A percentile compares a stretch with the other conserved stretches of the same genome.
Conservation (phyloP, 140 eudicot species). For the Flaveria floridana region DNA sequence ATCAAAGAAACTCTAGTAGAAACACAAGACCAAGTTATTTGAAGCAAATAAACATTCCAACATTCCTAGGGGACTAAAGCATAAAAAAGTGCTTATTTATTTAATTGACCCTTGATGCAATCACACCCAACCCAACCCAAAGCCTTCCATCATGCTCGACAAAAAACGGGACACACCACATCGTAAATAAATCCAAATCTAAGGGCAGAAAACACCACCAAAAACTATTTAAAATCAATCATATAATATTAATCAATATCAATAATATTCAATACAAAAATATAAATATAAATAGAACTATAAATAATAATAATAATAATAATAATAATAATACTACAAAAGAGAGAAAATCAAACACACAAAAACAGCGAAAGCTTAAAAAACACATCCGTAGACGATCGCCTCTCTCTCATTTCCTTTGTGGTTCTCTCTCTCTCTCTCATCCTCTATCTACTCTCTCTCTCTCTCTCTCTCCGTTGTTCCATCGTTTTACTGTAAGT, state of each 20-base stretch:
- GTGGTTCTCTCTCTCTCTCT: conserved; percentile 44
- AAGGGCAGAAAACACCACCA: conserved; percentile 29
- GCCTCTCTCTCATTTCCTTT: conserved; percentile 28
- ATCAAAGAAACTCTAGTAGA: too few species aligned
- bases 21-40: too few species aligned
- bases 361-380: conserved; percentile 39
- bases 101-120: conserved; percentile 3
- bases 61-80: background rate
- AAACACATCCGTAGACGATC: conserved; percentile 41
- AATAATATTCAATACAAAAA: background rate
- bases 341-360: conserved; percentile 27
- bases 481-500: conserved; percentile 45
- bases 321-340: conserved; percentile 1
- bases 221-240: too few species aligned
- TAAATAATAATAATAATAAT: background rate
- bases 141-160: conserved; percentile 30
- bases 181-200: conserved; percentile 33
- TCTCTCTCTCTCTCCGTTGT: conserved; percentile 12
- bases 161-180: conserved; percentile 29
- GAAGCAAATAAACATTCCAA: background rate
- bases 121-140: conserved; percentile 22
- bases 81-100: background rate
- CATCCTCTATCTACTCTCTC: conserved; percentile 34
- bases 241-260: too few species aligned
- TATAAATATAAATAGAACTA: background rate